Evolutionary conservation across 1,139 yeast species (phyloP).

Genomic region (Arxiozyma heterogenica): DNA sequence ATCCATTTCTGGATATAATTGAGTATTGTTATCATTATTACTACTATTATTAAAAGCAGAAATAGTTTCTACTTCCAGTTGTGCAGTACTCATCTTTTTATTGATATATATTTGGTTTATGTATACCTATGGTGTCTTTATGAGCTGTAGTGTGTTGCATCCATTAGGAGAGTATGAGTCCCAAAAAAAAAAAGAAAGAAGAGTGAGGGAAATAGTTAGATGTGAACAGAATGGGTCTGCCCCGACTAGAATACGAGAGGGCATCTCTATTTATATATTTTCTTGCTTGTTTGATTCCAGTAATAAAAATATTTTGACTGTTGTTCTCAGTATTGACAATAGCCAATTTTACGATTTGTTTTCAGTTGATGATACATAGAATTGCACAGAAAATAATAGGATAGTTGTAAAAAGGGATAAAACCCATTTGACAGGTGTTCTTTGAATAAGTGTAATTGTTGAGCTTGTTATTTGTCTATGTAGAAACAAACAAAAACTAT

Average conservation of each 20-base stretch:
- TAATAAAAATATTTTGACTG: too few relatives aligned
- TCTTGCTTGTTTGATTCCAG: too few relatives aligned
- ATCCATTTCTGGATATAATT: conserved; percentile 31
- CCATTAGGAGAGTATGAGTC: too few relatives aligned
- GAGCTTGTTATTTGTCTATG: background rate
- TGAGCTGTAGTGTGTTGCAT: background rate
- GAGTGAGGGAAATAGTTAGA: too few relatives aligned
- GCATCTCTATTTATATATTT: background rate
- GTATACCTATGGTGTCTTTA: background rate
- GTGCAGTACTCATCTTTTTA: background rate
- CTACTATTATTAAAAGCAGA: background rate
- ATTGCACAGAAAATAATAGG: background rate
- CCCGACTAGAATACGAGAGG: background rate
- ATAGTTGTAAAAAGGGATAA: too few relatives aligned
- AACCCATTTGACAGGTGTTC: background rate
- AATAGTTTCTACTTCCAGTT: background rate
- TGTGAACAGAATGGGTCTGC: background rate
- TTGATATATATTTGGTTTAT: background rate
- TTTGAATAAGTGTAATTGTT: background rate
- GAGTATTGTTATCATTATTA: background rate
- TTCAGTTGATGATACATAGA: background rate
- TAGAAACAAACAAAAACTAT: background rate
- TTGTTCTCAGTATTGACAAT: background rate
- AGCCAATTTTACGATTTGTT: background rate
- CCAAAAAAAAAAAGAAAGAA: too few relatives aligned